Percentiles rank a stretch among this genome's conserved stretches.
These are phyloP conservation scores for Sparassis latifolia DNA, from an alignment of 1,284 basidiomycete genomes.

Conservation along the genomic window DNA sequence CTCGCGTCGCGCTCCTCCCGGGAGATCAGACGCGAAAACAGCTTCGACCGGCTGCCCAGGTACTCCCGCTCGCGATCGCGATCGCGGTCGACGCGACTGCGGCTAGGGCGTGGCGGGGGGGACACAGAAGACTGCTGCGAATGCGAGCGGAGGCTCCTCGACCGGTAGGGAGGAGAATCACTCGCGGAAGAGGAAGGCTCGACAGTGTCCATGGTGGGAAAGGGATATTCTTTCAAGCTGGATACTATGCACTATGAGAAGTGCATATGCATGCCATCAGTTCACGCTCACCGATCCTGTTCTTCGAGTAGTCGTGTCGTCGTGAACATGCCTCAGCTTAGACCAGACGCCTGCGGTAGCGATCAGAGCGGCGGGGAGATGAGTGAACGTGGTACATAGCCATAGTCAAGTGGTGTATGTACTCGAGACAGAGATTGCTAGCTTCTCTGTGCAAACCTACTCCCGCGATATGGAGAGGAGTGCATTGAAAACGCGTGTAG, in stretches of 20 bases:
- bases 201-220: slow-evolving; percentile 17
- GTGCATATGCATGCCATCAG: background rate
- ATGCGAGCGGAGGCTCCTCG: background rate
- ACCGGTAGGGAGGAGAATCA: slow-evolving; percentile 10
- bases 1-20: slow-evolving; percentile 33
- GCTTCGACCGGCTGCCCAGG: slow-evolving; percentile 13
- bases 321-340: slow-evolving; percentile 4
- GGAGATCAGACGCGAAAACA: slow-evolving; percentile 26
- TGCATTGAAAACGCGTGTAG: slow-evolving; percentile 19
- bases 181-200: slow-evolving; percentile 14
- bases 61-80: slow-evolving; percentile 13
- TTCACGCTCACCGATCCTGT: slow-evolving; percentile 7
- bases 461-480: slow-evolving; percentile 13
- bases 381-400: slow-evolving; percentile 9
- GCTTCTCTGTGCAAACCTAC: slow-evolving; percentile 14
- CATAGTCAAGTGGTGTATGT: slow-evolving; percentile 16
- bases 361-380: slow-evolving; percentile 8
- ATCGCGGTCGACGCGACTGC: slow-evolving; percentile 11
- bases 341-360: background rate
- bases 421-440: slow-evolving; percentile 10
- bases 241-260: slow-evolving; percentile 1
- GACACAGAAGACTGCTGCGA: slow-evolving; percentile 16
- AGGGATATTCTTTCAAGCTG: slow-evolving; percentile 14
- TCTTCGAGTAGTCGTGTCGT: slow-evolving; percentile 12
- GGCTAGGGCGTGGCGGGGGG: slow-evolving; percentile 5